phyloP scores from a whole-genome alignment of 768 basidiomycete species.

The Lactarius evosmus region DNA sequence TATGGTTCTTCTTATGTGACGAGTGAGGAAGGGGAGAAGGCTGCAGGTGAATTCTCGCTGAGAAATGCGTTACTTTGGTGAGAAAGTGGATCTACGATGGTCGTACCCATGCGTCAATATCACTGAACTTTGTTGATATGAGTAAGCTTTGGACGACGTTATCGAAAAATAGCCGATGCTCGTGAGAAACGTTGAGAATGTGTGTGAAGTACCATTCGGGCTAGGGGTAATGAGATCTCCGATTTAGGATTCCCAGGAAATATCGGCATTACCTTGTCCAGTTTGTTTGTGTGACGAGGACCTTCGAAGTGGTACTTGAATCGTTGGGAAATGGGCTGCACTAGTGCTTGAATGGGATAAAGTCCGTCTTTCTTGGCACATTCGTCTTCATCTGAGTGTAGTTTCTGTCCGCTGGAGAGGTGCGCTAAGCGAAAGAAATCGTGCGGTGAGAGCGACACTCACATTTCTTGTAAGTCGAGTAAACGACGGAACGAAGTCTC shows the following conservation, averaged over 20 bases:
- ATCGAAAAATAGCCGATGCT: constrained; percentile 81
- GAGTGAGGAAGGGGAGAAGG: constrained; percentile 71
- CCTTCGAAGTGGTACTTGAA: constrained; percentile 97
- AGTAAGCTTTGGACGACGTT: constrained; percentile 68
- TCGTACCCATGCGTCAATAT: constrained; percentile 74
- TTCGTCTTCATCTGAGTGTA: constrained; percentile 34
- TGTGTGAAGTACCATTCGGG: constrained; percentile 98
- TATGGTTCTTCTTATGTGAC: constrained; percentile 72
- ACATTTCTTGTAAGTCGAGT: constrained; percentile 76
- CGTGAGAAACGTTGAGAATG: constrained; percentile 80
- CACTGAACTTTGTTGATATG: constrained; percentile 54
- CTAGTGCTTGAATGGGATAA: constrained; percentile 81
- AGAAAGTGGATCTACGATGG: background rate
- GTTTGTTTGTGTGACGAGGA: constrained; percentile 77
- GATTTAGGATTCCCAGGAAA: background rate
- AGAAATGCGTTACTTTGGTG: constrained; percentile 11
- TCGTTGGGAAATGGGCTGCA: constrained; percentile 76
- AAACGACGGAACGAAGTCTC: constrained; percentile 77
- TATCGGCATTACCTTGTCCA: constrained; percentile 70
- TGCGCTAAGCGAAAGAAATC: constrained; percentile 12
- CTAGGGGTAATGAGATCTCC: constrained; percentile 39
- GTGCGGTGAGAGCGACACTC: constrained; percentile 32
- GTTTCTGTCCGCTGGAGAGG: constrained; percentile 48
- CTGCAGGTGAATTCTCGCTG: constrained; percentile 82
- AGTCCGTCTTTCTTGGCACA: constrained; percentile 52